Conservation (phyloP, 371 early-diverging fungal genomes). For the Mucor velutinosus region DNA sequence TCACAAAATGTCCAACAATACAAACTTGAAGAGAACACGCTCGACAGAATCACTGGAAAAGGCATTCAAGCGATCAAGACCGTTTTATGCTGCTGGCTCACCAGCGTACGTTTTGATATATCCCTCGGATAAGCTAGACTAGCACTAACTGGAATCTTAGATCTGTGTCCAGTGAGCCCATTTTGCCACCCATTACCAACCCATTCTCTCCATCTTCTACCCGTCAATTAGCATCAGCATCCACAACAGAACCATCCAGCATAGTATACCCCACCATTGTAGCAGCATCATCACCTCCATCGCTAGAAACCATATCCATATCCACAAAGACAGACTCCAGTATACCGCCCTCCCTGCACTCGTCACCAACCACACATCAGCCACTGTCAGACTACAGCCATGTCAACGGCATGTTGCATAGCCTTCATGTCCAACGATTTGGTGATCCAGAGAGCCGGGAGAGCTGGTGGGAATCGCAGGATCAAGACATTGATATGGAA, state of each 20-base stretch:
- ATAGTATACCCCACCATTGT: background rate
- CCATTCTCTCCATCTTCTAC: background rate
- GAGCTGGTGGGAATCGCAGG: constrained; percentile 26
- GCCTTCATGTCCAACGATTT: constrained; percentile 24
- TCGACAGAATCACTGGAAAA: constrained; percentile 23
- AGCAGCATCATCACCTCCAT: background rate
- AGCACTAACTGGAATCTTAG: background rate
- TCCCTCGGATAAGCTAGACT: background rate
- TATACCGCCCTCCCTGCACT: background rate
- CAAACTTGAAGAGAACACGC: constrained; percentile 23
- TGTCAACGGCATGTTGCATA: constrained; percentile 25
- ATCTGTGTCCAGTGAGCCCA: background rate
- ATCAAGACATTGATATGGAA: constrained; percentile 20
- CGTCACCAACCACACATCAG: background rate
- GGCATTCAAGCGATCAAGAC: constrained; percentile 17
- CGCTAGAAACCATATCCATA: constrained; percentile 9
- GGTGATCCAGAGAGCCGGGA: constrained; percentile 36
- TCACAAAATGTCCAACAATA: constrained; percentile 6
- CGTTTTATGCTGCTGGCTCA: background rate
- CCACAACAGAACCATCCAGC: background rate
- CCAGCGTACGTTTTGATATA: background rate
- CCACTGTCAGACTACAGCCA: constrained; percentile 12
- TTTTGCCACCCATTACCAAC: background rate
- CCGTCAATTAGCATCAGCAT: background rate
- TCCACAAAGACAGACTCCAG: constrained; percentile 16